These are phyloP conservation scores for Solanum dulcamara DNA, from an alignment of 257 asterid species.

Conservation along the genomic window DNA sequence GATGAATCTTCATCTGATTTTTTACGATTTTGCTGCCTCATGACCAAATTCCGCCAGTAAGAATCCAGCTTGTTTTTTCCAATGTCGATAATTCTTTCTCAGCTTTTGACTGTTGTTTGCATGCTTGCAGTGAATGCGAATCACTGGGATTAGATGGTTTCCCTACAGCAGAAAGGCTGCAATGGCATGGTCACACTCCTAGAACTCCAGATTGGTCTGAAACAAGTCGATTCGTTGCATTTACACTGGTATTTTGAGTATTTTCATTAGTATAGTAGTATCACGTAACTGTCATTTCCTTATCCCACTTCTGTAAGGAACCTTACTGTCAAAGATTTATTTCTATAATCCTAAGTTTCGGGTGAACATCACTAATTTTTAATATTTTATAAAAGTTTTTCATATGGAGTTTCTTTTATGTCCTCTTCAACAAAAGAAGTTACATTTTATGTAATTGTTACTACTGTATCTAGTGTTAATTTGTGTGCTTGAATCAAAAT, in stretches of 20 bases:
- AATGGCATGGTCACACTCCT: slow-evolving; percentile 95
- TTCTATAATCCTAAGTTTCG: not conserved
- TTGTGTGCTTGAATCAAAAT: not conserved
- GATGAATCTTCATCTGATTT: slow-evolving; percentile 66
- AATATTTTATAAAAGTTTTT: too few relatives aligned
- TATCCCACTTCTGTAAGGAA: not conserved
- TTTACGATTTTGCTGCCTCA: slow-evolving; percentile 71
- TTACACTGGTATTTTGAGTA: slow-evolving; percentile 49
- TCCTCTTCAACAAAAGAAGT: not conserved
- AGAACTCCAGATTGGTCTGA: slow-evolving; percentile 84
- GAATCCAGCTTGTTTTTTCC: not conserved
- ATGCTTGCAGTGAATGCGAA: slow-evolving; percentile 57
- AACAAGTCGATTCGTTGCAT: slow-evolving; percentile 75
- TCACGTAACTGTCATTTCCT: not conserved
- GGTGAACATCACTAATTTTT: not conserved
- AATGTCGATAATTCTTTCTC: not conserved
- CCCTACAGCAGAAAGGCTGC: slow-evolving; percentile 88
- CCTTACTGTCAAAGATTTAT: not conserved
- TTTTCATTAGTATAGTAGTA: not conserved
- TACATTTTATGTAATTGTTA: not conserved
- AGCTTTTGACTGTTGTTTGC: not conserved
- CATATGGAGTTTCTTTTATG: not conserved
- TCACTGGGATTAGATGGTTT: slow-evolving; percentile 80
- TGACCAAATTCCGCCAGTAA: slow-evolving; percentile 68
- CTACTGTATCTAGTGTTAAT: not conserved